These are phyloP conservation scores for Fusarium ramigenum DNA, from an alignment of 2,329 filamentous ascomycete genomes.

Conservation along the genomic window DNA sequence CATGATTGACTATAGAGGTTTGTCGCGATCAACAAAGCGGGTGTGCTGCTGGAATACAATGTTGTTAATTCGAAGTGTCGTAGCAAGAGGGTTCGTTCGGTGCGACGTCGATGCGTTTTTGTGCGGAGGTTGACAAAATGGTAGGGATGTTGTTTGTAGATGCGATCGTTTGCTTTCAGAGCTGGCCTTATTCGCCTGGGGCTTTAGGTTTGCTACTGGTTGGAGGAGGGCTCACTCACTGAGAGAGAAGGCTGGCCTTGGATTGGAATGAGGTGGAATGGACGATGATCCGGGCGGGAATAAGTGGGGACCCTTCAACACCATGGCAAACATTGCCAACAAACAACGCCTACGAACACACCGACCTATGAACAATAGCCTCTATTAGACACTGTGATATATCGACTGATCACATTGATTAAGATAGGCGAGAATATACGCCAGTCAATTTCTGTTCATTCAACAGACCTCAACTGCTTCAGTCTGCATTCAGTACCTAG, in stretches of 20 bases:
- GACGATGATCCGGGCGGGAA: conserved; percentile 46
- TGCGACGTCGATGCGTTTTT: conserved; percentile 33
- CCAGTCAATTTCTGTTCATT: accelerated
- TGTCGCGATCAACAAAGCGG: conserved; percentile 37
- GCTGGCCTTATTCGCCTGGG: conserved; percentile 29
- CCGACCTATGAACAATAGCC: too few species aligned
- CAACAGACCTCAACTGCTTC: not conserved
- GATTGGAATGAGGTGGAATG: conserved; percentile 25
- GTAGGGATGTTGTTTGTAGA: conserved; percentile 32
- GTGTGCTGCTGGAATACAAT: conserved; percentile 1
- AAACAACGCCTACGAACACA: not conserved
- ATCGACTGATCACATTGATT: not conserved
- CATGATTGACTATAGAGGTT: conserved; percentile 57
- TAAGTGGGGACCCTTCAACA: conserved; percentile 54
- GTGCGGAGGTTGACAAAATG: conserved; percentile 38
- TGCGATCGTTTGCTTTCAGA: conserved; percentile 29
- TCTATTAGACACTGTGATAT: not conserved
- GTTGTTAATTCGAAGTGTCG: conserved; percentile 26
- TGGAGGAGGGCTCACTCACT: conserved; percentile 36
- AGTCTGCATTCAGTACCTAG: too few species aligned
- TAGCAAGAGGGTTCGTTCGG: conserved; percentile 22
- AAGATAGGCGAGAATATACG: conserved; percentile 28
- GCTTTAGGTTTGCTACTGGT: conserved; percentile 35
- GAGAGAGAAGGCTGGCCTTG: conserved; percentile 33
- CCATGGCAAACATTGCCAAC: conserved; percentile 34